Base-by-base conservation (phyloP, 2,329 filamentous ascomycete genomes). In the Cordyceps fumosorosea region DNA sequence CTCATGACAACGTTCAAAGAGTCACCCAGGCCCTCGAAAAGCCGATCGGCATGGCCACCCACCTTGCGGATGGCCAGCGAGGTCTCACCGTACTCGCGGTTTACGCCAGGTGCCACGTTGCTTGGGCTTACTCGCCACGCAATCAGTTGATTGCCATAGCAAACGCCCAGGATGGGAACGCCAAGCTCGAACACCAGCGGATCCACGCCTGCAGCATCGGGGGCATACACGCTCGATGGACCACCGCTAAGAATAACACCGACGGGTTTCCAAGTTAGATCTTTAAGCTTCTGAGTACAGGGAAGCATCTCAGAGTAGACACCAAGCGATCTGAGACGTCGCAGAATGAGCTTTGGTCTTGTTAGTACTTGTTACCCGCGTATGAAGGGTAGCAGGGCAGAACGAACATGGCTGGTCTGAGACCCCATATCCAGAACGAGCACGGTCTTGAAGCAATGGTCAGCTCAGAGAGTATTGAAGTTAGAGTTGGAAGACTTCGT, bases 241-340 rank as follows among this genome's bases (percentile, higher is more conserved):
- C 76, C 78, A 62, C 78, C 78, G 32, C 72, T 74, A 12, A 78
- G 64, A 62, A 96, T 89, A 66, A 98, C 86, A 67, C 93, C 93
- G 72, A 89, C 89, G 22, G 93, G 93, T 72, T 86, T 91, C 80
- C 84, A 96, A 53, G 80, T 73, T 40, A 96, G 82, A 62, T 95
- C 90, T 7, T 84, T 78, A 24, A 96, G 76, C 79, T 93, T 93
- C 69, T 89, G 87, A 52, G 89, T 96, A 76, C 92, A 96, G 24
- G 90, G 90, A 50, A 96, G 85, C 87, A 96, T 89, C 78, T 96
- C 92, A 65, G 86, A 86, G 80, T 90, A 96, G 73, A 96, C 84
- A 16, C 45, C 45, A 14, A 48, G 45, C 22, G 45, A 24, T 26
- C 45, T 24, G 11, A 48, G 45, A 1, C 45, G 20, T 26, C 45